These are phyloP conservation scores for Musa troglodytarum DNA, from an alignment of 176 grass and related monocot species.

Conservation along the genomic window DNA sequence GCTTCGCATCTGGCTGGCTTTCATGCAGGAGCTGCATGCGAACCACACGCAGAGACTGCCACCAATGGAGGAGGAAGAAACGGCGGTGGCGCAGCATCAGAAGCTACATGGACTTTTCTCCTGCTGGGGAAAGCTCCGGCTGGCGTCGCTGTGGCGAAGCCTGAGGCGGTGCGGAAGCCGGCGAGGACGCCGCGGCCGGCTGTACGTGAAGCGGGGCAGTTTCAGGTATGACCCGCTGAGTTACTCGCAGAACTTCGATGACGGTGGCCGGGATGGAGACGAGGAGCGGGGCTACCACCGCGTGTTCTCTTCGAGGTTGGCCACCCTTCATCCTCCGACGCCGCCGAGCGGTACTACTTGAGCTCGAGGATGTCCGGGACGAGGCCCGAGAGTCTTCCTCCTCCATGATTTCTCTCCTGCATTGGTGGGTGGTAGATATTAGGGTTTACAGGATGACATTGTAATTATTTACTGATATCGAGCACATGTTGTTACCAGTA, in stretches of 20 bases:
- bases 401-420: no score
- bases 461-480: no score
- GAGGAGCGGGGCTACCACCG: not conserved
- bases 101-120: not conserved
- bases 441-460: no score
- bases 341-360: not conserved
- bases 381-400: no score
- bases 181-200: not conserved
- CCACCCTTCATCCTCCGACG: not conserved
- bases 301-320: slow-evolving; percentile 14
- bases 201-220: not conserved
- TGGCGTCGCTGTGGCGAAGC: slow-evolving; percentile 3
- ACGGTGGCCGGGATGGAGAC: not conserved
- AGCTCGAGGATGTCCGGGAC: no score
- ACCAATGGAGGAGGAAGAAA: slow-evolving; percentile 19
- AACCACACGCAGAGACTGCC: slow-evolving; percentile 21
- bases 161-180: not conserved
- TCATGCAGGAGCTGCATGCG: no score
- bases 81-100: slow-evolving; percentile 2
- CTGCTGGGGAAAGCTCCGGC: slow-evolving; percentile 13
- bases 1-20: not conserved
- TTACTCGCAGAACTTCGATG: slow-evolving; percentile 25
- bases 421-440: no score
- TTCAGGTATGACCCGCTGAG: slow-evolving; percentile 24
- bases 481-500: no score